Conservation (phyloP, 768 basidiomycete species). For the Mycena amicta region DNA sequence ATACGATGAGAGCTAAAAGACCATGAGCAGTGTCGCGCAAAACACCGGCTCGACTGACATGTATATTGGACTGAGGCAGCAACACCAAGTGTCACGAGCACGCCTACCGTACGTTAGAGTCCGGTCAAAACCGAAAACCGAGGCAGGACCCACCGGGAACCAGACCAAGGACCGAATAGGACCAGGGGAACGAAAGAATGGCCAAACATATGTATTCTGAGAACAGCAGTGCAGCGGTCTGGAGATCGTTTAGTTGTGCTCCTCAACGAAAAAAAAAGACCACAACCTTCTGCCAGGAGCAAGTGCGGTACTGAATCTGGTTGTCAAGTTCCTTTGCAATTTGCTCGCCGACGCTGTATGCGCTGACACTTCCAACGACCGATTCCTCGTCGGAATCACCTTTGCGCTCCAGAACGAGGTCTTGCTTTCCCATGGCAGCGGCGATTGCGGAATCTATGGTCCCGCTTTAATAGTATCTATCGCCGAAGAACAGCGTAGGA, state of each 20-base stretch:
- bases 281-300: constrained; percentile 52
- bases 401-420: constrained; percentile 4
- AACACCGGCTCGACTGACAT: constrained; percentile 10
- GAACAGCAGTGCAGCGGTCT: constrained; percentile 49
- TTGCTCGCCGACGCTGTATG: constrained; percentile 20
- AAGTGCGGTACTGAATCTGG: constrained; percentile 42
- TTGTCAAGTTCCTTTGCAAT: constrained; percentile 31
- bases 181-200: constrained; percentile 43
- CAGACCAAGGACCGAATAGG: constrained; percentile 46
- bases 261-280: background rate
- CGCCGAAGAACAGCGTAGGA: background rate
- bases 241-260: background rate
- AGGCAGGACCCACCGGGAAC: too few species aligned
- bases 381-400: constrained; percentile 15
- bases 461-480: background rate
- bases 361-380: constrained; percentile 2
- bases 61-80: constrained; percentile 47
- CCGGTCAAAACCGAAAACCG: too few species aligned
- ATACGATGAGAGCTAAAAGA: constrained; percentile 39
- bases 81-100: constrained; percentile 43
- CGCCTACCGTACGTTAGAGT: too few species aligned
- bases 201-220: constrained; percentile 51
- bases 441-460: background rate
- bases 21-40: background rate
- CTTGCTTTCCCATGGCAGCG: background rate